A percentile compares a stretch with the other conserved stretches of the same genome.
Conservation (phyloP, 139 green algal species). For the Raphidocelis subcapitata region DNA sequence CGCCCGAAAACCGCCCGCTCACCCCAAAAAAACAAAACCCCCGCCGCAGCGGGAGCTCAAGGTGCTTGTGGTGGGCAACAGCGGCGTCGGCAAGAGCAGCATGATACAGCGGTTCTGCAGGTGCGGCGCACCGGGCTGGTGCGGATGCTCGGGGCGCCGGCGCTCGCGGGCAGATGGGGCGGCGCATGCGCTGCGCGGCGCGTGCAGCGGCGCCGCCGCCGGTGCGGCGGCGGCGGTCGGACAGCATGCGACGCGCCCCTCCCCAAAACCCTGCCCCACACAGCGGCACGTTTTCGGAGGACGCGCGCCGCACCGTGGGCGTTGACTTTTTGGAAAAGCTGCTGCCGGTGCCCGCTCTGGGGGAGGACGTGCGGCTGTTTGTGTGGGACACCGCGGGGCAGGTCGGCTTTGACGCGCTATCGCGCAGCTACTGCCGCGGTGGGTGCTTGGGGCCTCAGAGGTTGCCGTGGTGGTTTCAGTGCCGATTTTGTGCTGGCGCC, state of each 20-base stretch:
- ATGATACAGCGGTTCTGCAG: constrained; percentile 76
- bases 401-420: constrained; percentile 81
- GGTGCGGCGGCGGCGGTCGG: no score
- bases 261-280: no score
- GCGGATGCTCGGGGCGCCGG: no score
- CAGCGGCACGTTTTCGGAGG: constrained; percentile 66
- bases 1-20: no score
- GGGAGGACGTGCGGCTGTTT: constrained; percentile 74
- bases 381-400: constrained; percentile 83
- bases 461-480: no score
- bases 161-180: no score
- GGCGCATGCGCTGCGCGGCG: no score
- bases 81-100: constrained; percentile 71
- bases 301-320: constrained; percentile 83
- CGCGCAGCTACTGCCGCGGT: constrained; percentile 70
- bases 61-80: constrained; percentile 75
- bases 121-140: constrained; percentile 11
- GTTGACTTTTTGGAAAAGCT: constrained; percentile 83
- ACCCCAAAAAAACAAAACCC: background rate
- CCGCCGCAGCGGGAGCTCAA: constrained; percentile 50
- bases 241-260: no score
- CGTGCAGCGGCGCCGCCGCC: no score
- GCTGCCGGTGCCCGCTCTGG: constrained; percentile 58
- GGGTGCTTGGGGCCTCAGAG: no score
- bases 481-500: background rate